These are phyloP conservation scores for Beauveria scarabaeidicola DNA, from an alignment of 2,329 filamentous ascomycete species.

Conservation along the genomic window DNA sequence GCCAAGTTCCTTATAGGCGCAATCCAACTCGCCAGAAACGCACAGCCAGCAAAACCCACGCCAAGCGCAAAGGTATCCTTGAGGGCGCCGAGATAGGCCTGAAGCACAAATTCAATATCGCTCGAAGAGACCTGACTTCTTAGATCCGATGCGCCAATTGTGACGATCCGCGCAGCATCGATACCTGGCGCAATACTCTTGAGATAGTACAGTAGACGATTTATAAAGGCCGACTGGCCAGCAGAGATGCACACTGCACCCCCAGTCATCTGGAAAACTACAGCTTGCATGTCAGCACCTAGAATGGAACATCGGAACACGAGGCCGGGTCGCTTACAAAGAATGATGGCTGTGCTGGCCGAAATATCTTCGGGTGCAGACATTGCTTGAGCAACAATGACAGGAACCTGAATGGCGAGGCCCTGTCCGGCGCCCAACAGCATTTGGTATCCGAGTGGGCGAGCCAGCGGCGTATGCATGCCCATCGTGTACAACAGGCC, in stretches of 20 bases:
- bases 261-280: conserved; percentile 4
- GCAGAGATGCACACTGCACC: conserved; percentile 3
- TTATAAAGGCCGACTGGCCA: background rate
- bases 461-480: background rate
- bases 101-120: background rate
- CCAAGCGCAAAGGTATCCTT: conserved; percentile 2
- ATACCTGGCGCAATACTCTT: background rate
- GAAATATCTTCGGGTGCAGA: background rate
- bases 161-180: background rate
- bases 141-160: background rate
- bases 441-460: conserved; percentile 1
- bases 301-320: background rate
- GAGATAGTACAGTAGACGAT: background rate
- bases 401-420: conserved; percentile 1
- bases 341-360: background rate
- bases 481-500: conserved; percentile 3
- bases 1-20: background rate
- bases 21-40: conserved; percentile 3
- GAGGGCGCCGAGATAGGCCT: background rate
- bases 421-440: background rate
- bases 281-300: background rate
- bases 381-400: conserved; percentile 4
- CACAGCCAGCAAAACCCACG: background rate
- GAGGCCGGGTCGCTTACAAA: background rate
- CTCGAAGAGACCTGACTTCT: background rate